Evolutionary conservation across 345 rosid species (phyloP).

Genomic region (Luvunga scandens): DNA sequence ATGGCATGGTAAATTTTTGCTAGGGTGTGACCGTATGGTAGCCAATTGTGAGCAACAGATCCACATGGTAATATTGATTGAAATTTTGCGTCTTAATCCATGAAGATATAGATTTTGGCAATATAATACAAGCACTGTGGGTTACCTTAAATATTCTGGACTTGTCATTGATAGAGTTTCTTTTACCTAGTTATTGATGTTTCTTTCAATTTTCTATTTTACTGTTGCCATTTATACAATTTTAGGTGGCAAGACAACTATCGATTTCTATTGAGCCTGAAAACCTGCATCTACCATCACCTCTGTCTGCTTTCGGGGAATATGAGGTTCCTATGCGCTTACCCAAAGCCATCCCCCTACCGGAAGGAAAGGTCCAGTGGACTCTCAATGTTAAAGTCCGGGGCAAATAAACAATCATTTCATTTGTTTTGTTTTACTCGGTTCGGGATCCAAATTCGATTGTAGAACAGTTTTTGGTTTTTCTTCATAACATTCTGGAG

Average conservation of each 20-base stretch:
- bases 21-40: not conserved
- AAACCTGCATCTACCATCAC: constrained; percentile 54
- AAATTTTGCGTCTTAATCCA: not conserved
- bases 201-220: not conserved
- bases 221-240: not conserved
- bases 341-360: constrained; percentile 78
- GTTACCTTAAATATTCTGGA: not conserved
- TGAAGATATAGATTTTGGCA: not conserved
- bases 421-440: not conserved
- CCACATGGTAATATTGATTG: not conserved
- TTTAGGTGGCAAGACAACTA: constrained; percentile 82
- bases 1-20: not conserved
- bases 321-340: constrained; percentile 71
- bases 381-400: constrained; percentile 73
- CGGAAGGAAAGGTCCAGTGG: constrained; percentile 80
- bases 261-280: constrained; percentile 73
- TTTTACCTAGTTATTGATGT: not conserved
- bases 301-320: constrained; percentile 69
- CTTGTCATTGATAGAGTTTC: not conserved
- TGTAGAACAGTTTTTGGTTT: not conserved
- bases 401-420: constrained; percentile 42
- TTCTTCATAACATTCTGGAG: too few relatives aligned
- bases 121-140: not conserved
- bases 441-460: not conserved
- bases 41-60: not conserved